These are phyloP conservation scores for Chaetomium tenue DNA, from an alignment of 495 filamentous ascomycete genomes.

Conservation along the genomic window DNA sequence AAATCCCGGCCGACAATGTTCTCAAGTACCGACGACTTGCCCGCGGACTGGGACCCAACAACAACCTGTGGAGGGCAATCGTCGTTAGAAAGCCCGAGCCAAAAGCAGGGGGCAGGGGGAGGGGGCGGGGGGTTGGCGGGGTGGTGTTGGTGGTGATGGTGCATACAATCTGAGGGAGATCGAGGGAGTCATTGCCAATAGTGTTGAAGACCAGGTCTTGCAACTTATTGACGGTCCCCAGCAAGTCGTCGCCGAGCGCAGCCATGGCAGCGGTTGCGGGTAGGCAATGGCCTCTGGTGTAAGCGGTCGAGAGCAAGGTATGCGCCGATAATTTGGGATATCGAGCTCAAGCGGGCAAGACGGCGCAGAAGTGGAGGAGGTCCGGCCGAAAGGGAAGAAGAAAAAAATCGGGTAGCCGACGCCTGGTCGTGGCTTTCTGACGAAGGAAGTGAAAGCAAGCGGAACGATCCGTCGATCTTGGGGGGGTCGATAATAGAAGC, in stretches of 20 bases:
- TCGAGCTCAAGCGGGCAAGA: constrained; percentile 1
- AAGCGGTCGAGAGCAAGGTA: constrained; percentile 8
- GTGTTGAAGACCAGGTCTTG: constrained; percentile 99
- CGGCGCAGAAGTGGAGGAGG: background rate
- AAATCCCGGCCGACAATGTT: constrained; percentile 99
- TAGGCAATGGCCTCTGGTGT: constrained; percentile 1
- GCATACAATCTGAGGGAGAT: constrained; percentile 95
- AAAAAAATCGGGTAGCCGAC: constrained; percentile 21
- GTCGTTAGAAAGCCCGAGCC: constrained; percentile 10
- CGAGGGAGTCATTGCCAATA: constrained; percentile 96
- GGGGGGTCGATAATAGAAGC: constrained; percentile 27
- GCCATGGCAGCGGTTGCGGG: constrained; percentile 45
- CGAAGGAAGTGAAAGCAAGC: constrained; percentile 14
- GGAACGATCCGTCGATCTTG: constrained; percentile 22
- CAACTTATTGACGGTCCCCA: constrained; percentile 91
- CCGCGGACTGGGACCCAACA: constrained; percentile 96
- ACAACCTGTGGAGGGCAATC: constrained; percentile 66
- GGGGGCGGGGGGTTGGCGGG: background rate
- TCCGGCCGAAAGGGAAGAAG: background rate
- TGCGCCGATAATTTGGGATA: background rate
- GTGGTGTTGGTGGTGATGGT: constrained; percentile 26
- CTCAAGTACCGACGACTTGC: constrained; percentile 98
- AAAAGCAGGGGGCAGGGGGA: background rate
- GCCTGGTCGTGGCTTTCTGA: constrained; percentile 16
- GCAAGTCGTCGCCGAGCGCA: constrained; percentile 82